Evolutionary conservation across 2,329 filamentous ascomycete genomes (phyloP).

Genomic region (Penicillium aurantiogriseum): DNA sequence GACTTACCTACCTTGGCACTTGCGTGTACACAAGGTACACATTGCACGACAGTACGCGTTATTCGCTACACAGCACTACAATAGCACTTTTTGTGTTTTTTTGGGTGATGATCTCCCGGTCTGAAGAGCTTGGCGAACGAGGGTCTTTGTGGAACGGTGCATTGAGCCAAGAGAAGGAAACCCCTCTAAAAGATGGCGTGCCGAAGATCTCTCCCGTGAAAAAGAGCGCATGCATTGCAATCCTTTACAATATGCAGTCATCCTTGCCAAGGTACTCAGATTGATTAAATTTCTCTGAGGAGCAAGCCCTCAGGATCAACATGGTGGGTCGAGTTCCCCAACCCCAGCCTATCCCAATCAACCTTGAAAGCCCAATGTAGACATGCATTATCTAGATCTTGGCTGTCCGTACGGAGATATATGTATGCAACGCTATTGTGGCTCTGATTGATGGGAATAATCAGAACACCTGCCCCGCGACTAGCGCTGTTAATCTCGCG

Average conservation of each 20-base stretch:
- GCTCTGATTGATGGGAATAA: slow-evolving; percentile 3
- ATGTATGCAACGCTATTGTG: neutral
- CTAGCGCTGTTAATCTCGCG: neutral
- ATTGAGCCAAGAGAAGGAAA: slow-evolving; percentile 1
- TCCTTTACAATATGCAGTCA: slow-evolving; percentile 1
- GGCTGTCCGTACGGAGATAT: neutral
- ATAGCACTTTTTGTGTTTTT: neutral
- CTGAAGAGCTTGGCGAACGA: slow-evolving; percentile 16
- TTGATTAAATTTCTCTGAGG: neutral
- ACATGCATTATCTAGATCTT: neutral
- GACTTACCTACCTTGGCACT: neutral
- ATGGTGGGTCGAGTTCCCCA: neutral
- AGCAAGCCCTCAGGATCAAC: neutral
- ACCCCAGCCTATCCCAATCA: neutral
- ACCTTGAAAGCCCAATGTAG: neutral
- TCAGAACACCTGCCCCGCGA: neutral
- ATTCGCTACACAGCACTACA: neutral
- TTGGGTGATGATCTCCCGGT: slow-evolving; percentile 16
- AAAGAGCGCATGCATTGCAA: neutral
- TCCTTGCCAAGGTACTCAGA: neutral
- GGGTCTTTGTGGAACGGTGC: slow-evolving; percentile 7
- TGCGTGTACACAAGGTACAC: neutral
- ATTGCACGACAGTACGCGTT: neutral
- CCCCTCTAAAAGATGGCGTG: neutral
- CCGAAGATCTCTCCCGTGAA: slow-evolving; percentile 2